Evolutionary conservation across 192 early-diverging fungal genomes (phyloP), one percentile per base, ranked within the genome.

Genomic region (Entophlyctis luteolus): DNA sequence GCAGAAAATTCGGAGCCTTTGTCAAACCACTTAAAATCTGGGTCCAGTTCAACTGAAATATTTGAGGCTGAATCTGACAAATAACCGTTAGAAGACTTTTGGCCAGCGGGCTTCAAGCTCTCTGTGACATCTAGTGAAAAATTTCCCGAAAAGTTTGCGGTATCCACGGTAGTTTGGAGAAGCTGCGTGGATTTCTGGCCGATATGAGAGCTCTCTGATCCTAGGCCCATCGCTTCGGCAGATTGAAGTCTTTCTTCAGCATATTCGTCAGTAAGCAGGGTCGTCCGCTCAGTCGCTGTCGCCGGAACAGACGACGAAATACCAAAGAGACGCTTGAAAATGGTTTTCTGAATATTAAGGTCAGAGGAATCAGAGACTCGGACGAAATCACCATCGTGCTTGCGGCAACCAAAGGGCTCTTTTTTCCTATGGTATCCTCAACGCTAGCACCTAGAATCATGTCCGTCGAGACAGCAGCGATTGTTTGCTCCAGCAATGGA

Each of bases 291-390:
- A n/a, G n/a, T n/a, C n/a, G n/a, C n/a, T n/a, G n/a, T n/a, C n/a
- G n/a, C n/a, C n/a, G n/a, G n/a, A n/a, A n/a, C n/a, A n/a, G n/a
- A n/a, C n/a, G n/a, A n/a, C n/a, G n/a, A n/a, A n/a, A n/a, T n/a
- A 34, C 55, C 55, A 34, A 56, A 56, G 8, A 56, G 33, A 12
- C 55, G 55, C 36, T 56, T 12, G 28, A 56, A 56, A 56, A 56
- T 56, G 28, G 55, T 33, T 56, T 56, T 56, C 55, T 56, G 55
- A 12, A 34, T n/a, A 42, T 42, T 8, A 42, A 42, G n/a, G 8
- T 42, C 39, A 42, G 39, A 56, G 25, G 36, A 56, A 56, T 12
- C 55, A 56, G 27, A 8, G 6, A 33, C 33, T 16, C 55, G 27
- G 25, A 42, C 4, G n/a, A 42, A 42, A 12, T 59, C 25, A 59